Percentiles rank a stretch among this genome's conserved stretches.
These are phyloP conservation scores for Neodidymelliopsis sp. DNA, from an alignment of 2,329 filamentous ascomycete genomes.

Conservation along the genomic window DNA sequence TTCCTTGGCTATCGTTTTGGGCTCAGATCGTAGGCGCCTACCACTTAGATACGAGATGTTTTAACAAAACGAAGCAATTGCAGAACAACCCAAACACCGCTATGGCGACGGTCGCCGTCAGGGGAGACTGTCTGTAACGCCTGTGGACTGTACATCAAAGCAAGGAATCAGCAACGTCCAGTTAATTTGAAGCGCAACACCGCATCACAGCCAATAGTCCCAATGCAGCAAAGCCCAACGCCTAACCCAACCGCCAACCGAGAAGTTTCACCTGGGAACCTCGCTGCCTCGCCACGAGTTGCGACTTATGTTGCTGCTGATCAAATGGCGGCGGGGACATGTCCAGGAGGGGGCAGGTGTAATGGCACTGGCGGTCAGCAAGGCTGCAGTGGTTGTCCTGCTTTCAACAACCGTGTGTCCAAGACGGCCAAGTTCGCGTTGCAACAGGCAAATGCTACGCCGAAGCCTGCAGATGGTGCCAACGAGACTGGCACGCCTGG, in stretches of 20 bases:
- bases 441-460: conserved; percentile 49
- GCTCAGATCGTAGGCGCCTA: background rate
- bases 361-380: conserved; percentile 96
- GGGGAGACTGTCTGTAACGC: conserved; percentile 98
- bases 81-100: conserved; percentile 87
- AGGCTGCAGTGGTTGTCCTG: conserved; percentile 93
- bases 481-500: conserved; percentile 25
- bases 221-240: conserved; percentile 51
- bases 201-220: conserved; percentile 40
- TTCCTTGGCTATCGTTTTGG: background rate
- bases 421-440: conserved; percentile 79
- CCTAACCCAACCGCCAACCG: conserved; percentile 48
- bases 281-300: conserved; percentile 50
- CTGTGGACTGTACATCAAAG: conserved; percentile 93
- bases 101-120: conserved; percentile 93
- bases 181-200: conserved; percentile 86
- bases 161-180: conserved; percentile 87
- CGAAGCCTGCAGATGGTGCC: conserved; percentile 22
- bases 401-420: conserved; percentile 94
- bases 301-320: conserved; percentile 81
- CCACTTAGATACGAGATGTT: conserved; percentile 12
- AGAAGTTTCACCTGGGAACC: conserved; percentile 50
- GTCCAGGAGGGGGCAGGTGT: conserved; percentile 91
- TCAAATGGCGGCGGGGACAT: conserved; percentile 81
- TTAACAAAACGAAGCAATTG: conserved; percentile 74